phyloP scores from a whole-genome alignment of 2,329 filamentous ascomycete species.

The Trichoderma koningiopsis region DNA sequence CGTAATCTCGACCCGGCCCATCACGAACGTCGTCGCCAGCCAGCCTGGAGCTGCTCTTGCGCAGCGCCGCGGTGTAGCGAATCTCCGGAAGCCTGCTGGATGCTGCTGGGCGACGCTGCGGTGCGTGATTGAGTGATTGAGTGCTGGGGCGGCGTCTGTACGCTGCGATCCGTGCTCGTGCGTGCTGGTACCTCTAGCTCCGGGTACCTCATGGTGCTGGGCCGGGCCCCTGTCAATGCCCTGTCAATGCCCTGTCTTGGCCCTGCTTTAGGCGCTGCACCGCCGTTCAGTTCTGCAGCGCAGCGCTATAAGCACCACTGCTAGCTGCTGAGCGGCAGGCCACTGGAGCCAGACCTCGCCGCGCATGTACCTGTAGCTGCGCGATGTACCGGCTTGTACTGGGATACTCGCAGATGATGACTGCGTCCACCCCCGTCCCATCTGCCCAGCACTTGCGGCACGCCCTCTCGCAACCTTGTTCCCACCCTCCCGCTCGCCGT shows the following conservation, averaged over 20 bases:
- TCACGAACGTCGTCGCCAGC: neutral
- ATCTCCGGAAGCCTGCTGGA: neutral
- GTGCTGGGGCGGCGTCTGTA: neutral
- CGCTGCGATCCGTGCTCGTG: neutral
- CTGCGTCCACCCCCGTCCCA: neutral
- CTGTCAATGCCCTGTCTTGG: conserved; percentile 18
- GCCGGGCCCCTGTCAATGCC: conserved; percentile 12
- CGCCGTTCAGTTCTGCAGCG: conserved; percentile 14
- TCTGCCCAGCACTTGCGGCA: neutral
- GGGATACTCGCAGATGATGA: neutral
- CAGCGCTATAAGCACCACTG: neutral
- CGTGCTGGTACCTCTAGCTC: conserved; percentile 7
- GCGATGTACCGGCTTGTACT: neutral
- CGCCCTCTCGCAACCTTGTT: conserved; percentile 22
- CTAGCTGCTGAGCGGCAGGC: neutral
- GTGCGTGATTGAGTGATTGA: neutral
- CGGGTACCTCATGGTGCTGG: conserved; percentile 24
- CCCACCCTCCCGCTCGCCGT: conserved; percentile 35
- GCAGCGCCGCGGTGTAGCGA: neutral
- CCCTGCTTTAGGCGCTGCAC: neutral
- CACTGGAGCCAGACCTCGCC: neutral
- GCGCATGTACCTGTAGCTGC: neutral
- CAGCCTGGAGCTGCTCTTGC: neutral
- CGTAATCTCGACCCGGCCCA: conserved; percentile 3
- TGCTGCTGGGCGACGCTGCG: neutral